These are phyloP conservation scores for Claviceps sp. DNA, from an alignment of 2,329 filamentous ascomycete species.

Conservation along the genomic window DNA sequence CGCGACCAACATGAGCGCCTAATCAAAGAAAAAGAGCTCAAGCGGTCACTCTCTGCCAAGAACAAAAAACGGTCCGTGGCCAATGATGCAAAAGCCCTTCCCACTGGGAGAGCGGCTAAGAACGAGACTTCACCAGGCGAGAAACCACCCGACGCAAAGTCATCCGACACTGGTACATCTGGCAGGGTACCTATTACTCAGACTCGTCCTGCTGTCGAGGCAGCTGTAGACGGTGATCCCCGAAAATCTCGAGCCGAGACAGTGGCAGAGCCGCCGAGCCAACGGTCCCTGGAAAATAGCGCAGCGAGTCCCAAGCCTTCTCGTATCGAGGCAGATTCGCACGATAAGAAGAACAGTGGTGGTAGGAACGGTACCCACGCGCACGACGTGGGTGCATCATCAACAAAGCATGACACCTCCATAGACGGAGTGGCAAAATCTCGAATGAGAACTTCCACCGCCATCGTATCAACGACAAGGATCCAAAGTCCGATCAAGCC, in stretches of 20 bases:
- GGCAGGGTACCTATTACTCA: not conserved
- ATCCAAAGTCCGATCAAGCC: not conserved
- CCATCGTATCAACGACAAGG: not conserved
- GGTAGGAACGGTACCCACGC: not conserved
- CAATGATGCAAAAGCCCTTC: not conserved
- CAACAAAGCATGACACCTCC: not conserved
- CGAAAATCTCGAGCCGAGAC: not conserved
- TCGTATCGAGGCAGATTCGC: conserved; percentile 9
- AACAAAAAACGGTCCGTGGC: conserved; percentile 6
- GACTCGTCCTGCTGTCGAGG: too few relatives aligned
- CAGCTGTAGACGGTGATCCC: not conserved
- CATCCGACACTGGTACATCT: not conserved
- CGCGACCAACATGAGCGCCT: conserved; percentile 36
- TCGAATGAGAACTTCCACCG: not conserved
- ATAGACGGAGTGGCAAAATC: not conserved
- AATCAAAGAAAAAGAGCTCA: conserved; percentile 23
- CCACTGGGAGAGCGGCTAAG: not conserved
- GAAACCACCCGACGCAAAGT: not conserved
- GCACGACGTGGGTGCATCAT: not conserved
- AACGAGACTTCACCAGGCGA: not conserved
- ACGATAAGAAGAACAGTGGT: not conserved
- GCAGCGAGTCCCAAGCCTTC: conserved; percentile 9
- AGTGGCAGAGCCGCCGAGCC: not conserved
- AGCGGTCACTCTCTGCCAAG: conserved; percentile 16
- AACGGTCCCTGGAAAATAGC: conserved; percentile 1